A percentile compares a stretch with the other conserved stretches of the same genome.
Conservation (phyloP, 1,139 yeast species). For the Geotrichum cucujoidarum region DNA sequence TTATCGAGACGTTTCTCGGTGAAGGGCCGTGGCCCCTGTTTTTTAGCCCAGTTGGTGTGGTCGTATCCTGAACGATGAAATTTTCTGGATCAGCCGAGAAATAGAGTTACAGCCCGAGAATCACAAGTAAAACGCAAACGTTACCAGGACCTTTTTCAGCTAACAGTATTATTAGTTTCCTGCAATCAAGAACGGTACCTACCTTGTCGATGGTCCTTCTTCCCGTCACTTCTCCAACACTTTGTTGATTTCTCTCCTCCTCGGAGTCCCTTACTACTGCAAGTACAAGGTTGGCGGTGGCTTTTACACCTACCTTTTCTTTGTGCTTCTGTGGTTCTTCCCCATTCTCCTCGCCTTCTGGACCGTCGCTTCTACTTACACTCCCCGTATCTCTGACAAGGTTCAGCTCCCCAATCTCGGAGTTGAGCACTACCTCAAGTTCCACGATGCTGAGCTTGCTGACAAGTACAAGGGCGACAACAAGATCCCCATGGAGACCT, state of each 20-base stretch:
- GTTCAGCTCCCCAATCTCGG: conserved; percentile 73
- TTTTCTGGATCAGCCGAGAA: too few relatives aligned
- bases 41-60: too few relatives aligned
- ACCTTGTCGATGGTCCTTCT: conserved; percentile 92
- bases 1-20: too few relatives aligned
- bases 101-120: too few relatives aligned
- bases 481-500: conserved; percentile 89
- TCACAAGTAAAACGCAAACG: too few relatives aligned
- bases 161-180: too few relatives aligned
- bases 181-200: conserved; percentile 76
- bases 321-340: conserved; percentile 49
- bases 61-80: too few relatives aligned
- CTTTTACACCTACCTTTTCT: conserved; percentile 49
- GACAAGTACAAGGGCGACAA: conserved; percentile 64
- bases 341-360: conserved; percentile 80
- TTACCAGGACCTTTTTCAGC: too few relatives aligned
- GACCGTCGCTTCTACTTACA: conserved; percentile 69
- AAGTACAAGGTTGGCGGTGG: conserved; percentile 72
- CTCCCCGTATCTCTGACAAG: conserved; percentile 79
- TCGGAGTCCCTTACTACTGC: conserved; percentile 61
- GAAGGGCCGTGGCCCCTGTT: too few relatives aligned
- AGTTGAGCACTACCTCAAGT: conserved; percentile 72
- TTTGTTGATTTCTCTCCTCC: conserved; percentile 48
- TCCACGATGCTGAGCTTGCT: conserved; percentile 70
- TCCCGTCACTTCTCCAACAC: conserved; percentile 67